Conservation (phyloP, 352 stramenopile genomes). For the Hyaloperonospora brassicae region DNA sequence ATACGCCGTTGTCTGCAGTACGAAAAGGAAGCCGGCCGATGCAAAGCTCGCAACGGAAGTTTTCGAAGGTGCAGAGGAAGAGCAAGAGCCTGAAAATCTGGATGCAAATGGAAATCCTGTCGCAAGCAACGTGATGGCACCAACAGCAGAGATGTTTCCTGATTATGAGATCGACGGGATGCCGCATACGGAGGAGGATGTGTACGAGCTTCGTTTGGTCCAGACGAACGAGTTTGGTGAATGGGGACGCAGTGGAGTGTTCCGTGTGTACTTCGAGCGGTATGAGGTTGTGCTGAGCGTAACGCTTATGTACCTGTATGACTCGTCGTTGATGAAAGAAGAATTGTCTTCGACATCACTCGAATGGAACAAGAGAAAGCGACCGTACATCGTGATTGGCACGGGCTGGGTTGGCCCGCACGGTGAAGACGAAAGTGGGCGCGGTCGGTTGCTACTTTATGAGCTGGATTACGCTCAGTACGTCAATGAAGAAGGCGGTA, state of each 20-base stretch:
- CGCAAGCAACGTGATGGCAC: conserved; percentile 67
- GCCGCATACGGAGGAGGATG: conserved; percentile 65
- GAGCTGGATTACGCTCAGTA: conserved; percentile 86
- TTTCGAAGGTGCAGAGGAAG: conserved; percentile 42
- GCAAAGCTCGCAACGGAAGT: conserved; percentile 56
- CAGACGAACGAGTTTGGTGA: conserved; percentile 79
- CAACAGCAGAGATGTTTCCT: conserved; percentile 71
- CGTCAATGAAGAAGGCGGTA: conserved; percentile 59
- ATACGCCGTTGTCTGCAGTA: conserved; percentile 73
- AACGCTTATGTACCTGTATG: conserved; percentile 82
- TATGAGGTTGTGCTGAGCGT: conserved; percentile 81
- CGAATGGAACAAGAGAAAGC: conserved; percentile 75
- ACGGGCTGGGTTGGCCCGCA: conserved; percentile 78
- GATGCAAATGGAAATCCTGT: conserved; percentile 39
- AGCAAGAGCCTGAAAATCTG: conserved; percentile 33
- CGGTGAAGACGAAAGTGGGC: conserved; percentile 81
- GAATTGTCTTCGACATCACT: conserved; percentile 54
- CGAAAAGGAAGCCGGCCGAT: conserved; percentile 40
- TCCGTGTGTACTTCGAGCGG: conserved; percentile 77
- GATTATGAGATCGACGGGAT: conserved; percentile 58
- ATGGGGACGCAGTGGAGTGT: conserved; percentile 60
- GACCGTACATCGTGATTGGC: conserved; percentile 73
- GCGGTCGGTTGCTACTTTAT: conserved; percentile 76
- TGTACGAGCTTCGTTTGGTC: conserved; percentile 75
- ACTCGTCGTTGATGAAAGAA: conserved; percentile 71